Evolutionary conservation across 441 rosid species (phyloP), one percentile per base, ranked within the genome.

Genomic region (Melastoma candidum): DNA sequence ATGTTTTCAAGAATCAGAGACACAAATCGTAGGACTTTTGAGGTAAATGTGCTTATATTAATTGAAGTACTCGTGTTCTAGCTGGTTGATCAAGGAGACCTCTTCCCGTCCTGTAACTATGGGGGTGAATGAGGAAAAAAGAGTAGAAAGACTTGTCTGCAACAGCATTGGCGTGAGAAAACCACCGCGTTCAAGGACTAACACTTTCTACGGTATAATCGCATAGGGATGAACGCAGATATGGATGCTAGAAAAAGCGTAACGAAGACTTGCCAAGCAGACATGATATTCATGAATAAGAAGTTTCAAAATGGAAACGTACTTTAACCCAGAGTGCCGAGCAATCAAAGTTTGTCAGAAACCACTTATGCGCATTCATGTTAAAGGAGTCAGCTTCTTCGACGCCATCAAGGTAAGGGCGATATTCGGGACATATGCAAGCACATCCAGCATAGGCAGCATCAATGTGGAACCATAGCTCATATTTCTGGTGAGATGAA

Each of bases 391-490:
- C 94, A 10, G 95, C 89, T 57, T 75, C 76, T 76, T 90, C 96
- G 51, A 87, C 71, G 2, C 96, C 97, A 46, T 87, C 70, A 62
- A 87, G 73, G 65, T 72, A 70, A 10, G 72, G 70, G 8, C 90
- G 84, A 68, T 61, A 80, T 70, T 90, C 95, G 3, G 94, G 94
- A 72, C 95, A 86, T 58, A 90, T 67, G 53, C 97, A 90, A 12
- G 92, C 87, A 63, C 83, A 87, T 70, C 96, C 97, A 54, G 96
- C 96, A 67, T 90, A 87, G n/a, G 95, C 96, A 53, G 87, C 89
- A 78, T 84, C 96, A 64, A 84, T 79, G 46, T 87, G 97, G 70
- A 87, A 71, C 96, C 96, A 87, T 57, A 90, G 69, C 58, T 60
- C 81, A 57, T 81, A 58, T 41, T 63, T 77, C 97, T 86, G 77